Evolutionary conservation across 257 asterid genomes (phyloP).

Genomic region (Solanum clarkiae): DNA sequence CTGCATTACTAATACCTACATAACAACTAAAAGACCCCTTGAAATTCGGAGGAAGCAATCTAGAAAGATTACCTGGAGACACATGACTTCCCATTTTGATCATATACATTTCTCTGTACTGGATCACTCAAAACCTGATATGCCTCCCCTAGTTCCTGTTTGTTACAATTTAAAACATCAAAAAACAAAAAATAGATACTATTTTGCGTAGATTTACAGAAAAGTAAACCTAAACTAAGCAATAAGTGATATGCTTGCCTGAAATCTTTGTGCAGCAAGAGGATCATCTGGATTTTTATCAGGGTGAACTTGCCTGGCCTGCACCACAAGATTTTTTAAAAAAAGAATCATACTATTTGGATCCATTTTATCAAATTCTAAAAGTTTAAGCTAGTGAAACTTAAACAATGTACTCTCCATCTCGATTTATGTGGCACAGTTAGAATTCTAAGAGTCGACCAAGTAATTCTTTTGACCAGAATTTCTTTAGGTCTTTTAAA

Average conservation of each 20-base stretch:
- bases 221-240: not conserved
- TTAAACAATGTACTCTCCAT: not conserved
- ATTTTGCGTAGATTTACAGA: not conserved
- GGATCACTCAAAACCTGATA: constrained; percentile 90
- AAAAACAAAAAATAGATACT: not conserved
- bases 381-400: not conserved
- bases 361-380: not conserved
- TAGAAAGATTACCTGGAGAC: constrained; percentile 45
- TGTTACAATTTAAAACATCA: not conserved
- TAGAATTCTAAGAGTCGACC: not conserved
- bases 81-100: constrained; percentile 63
- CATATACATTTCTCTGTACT: constrained; percentile 59
- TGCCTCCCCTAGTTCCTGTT: constrained; percentile 81
- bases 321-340: not conserved
- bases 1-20: not conserved
- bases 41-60: not conserved
- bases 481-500: not conserved
- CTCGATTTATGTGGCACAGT: not conserved
- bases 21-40: not conserved
- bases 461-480: not conserved
- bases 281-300: constrained; percentile 87
- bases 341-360: not conserved
- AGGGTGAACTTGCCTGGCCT: constrained; percentile 96
- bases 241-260: constrained; percentile 26
- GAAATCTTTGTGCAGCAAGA: constrained; percentile 78